Evolutionary conservation across 2,329 filamentous ascomycete species (phyloP).

Genomic region (Colletotrichum salicis): DNA sequence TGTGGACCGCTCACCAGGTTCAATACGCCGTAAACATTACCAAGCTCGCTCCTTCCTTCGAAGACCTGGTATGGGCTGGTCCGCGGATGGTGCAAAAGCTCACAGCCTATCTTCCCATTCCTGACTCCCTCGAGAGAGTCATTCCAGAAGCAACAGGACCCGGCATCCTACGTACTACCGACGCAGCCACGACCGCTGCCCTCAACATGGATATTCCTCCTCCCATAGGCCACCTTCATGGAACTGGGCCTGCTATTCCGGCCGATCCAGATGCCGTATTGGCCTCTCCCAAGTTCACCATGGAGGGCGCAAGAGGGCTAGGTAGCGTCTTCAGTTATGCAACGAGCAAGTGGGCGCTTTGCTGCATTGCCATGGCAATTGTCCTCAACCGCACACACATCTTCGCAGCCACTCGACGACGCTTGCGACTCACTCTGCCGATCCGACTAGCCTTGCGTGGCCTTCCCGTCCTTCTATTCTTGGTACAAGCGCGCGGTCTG

Average conservation of each 20-base stretch:
- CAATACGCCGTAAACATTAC: constrained; percentile 63
- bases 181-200: constrained; percentile 54
- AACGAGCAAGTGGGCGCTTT: constrained; percentile 91
- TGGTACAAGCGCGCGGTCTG: constrained; percentile 74
- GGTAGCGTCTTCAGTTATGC: constrained; percentile 91
- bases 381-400: constrained; percentile 92
- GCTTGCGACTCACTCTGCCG: constrained; percentile 80
- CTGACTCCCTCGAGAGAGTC: constrained; percentile 69
- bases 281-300: constrained; percentile 59
- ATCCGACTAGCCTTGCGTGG: constrained; percentile 76
- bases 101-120: constrained; percentile 69
- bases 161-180: constrained; percentile 51
- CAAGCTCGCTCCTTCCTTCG: constrained; percentile 71
- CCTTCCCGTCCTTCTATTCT: constrained; percentile 76
- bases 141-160: constrained; percentile 68
- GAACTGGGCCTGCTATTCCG: constrained; percentile 46
- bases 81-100: constrained; percentile 77
- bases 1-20: constrained; percentile 60
- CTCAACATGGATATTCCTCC: constrained; percentile 40
- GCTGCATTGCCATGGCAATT: constrained; percentile 86
- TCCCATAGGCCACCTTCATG: background rate
- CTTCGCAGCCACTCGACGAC: constrained; percentile 87
- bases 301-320: constrained; percentile 74
- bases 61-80: constrained; percentile 75
- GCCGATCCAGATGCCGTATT: constrained; percentile 48